phyloP scores from a whole-genome alignment of 2,329 filamentous ascomycete genomes.

The Elsinoe fawcettii region DNA sequence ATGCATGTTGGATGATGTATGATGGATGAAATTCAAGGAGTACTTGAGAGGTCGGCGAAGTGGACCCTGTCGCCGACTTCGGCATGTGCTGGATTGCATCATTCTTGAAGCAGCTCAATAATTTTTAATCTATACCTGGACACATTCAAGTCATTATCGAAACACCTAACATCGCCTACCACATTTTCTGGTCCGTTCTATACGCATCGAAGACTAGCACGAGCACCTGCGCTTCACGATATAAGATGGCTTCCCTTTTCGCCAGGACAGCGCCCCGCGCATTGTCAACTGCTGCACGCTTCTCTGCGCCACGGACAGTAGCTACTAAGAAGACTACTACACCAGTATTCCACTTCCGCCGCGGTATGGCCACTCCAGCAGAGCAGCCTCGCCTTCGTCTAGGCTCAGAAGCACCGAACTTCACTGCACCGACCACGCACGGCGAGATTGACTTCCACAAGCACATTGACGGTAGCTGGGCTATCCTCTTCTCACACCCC shows the following conservation, averaged over 20 bases:
- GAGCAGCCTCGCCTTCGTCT: constrained; percentile 37
- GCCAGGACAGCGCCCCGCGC: constrained; percentile 31
- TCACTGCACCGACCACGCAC: constrained; percentile 71
- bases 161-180: neutral
- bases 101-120: neutral
- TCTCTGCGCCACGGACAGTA: constrained; percentile 25
- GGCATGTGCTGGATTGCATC: neutral
- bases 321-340: constrained; percentile 24
- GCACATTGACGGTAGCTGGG: constrained; percentile 72
- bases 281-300: constrained; percentile 23
- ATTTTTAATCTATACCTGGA: neutral
- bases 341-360: constrained; percentile 31
- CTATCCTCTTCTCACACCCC: constrained; percentile 76
- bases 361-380: constrained; percentile 31
- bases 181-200: neutral
- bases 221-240: neutral
- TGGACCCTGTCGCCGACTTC: neutral
- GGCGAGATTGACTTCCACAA: constrained; percentile 74
- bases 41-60: neutral
- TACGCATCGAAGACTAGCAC: neutral
- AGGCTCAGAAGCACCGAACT: constrained; percentile 62
- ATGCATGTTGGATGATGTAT: too few species aligned
- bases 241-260: constrained; percentile 30
- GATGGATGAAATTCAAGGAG: neutral
- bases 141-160: too few species aligned